Percentiles rank a stretch among this genome's conserved stretches.
phyloP scores from a whole-genome alignment of 2,329 filamentous ascomycete genomes.

The Nemania serpens region DNA sequence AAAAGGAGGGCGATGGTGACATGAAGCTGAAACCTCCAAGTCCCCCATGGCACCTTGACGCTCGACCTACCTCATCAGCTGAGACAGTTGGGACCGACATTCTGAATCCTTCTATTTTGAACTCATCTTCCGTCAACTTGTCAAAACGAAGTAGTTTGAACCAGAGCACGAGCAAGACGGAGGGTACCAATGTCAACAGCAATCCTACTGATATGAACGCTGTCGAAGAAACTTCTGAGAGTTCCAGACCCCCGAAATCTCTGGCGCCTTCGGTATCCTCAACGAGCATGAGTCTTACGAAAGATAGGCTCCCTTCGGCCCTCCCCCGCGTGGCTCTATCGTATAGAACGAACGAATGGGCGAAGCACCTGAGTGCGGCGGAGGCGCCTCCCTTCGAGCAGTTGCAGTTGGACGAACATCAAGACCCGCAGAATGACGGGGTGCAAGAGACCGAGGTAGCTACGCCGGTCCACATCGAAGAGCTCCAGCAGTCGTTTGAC shows the following conservation, averaged over 20 bases:
- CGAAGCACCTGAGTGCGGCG: conserved; percentile 81
- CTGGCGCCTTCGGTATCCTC: conserved; percentile 44
- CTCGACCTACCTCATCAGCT: conserved; percentile 33
- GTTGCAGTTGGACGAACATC: conserved; percentile 54
- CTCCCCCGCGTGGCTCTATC: conserved; percentile 78
- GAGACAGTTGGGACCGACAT: conserved; percentile 40
- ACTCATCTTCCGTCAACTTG: conserved; percentile 24
- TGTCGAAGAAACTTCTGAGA: conserved; percentile 29
- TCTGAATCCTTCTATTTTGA: conserved; percentile 28
- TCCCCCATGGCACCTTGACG: conserved; percentile 1
- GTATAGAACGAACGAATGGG: conserved; percentile 95
- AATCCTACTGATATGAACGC: conserved; percentile 26
- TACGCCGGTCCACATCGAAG: conserved; percentile 64
- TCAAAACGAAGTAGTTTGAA: conserved; percentile 34
- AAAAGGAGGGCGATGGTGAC: conserved; percentile 13
- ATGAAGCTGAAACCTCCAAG: conserved; percentile 20
- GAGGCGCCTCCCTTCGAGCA: conserved; percentile 72
- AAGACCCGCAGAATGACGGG: conserved; percentile 37
- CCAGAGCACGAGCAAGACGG: conserved; percentile 26
- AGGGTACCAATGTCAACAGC: conserved; percentile 21
- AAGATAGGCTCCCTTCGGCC: conserved; percentile 68
- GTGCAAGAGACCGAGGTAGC: conserved; percentile 56
- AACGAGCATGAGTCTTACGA: conserved; percentile 53
- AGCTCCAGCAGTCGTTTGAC: conserved; percentile 67
- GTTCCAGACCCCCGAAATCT: conserved; percentile 33